Evolutionary conservation across 208 protist species (phyloP).

Genomic region (Trypanosoma platydactyli): DNA sequence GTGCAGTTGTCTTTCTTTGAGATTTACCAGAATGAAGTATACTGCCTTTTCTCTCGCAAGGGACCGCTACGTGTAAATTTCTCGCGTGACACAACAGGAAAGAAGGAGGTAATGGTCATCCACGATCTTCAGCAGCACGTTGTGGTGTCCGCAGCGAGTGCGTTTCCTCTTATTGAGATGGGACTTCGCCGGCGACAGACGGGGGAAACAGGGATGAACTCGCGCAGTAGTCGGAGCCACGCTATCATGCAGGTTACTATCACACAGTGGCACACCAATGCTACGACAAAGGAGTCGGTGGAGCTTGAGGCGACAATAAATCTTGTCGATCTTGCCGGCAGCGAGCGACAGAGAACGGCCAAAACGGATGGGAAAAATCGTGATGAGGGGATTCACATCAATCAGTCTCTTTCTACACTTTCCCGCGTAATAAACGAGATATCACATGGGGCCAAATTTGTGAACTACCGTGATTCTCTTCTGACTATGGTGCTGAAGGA

Average conservation of each 20-base stretch:
- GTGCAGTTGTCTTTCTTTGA: conserved; percentile 82
- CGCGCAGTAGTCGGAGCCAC: conserved; percentile 93
- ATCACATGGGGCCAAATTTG: conserved; percentile 72
- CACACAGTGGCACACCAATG: conserved; percentile 61
- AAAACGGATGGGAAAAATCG: conserved; percentile 82
- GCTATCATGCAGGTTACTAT: conserved; percentile 92
- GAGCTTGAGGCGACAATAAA: conserved; percentile 83
- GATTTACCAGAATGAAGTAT: conserved; percentile 84
- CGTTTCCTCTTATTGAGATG: conserved; percentile 75
- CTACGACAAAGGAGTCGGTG: conserved; percentile 60
- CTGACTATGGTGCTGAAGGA: conserved; percentile 92
- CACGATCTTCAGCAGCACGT: conserved; percentile 62
- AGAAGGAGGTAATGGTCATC: conserved; percentile 71
- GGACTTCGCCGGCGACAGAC: conserved; percentile 80
- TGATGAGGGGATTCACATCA: conserved; percentile 90
- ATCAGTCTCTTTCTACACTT: conserved; percentile 89
- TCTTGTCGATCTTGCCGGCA: conserved; percentile 94
- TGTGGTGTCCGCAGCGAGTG: conserved; percentile 46
- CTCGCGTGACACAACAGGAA: conserved; percentile 40
- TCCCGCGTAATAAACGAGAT: conserved; percentile 89
- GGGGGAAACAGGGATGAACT: conserved; percentile 94
- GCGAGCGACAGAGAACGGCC: conserved; percentile 83
- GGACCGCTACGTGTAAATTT: conserved; percentile 69
- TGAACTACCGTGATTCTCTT: conserved; percentile 93
- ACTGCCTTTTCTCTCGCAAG: conserved; percentile 69